Percentiles rank a stretch among this genome's conserved stretches.
Evolutionary conservation across 176 grass and related monocot species (phyloP).

Genomic region (Carex parvula): DNA sequence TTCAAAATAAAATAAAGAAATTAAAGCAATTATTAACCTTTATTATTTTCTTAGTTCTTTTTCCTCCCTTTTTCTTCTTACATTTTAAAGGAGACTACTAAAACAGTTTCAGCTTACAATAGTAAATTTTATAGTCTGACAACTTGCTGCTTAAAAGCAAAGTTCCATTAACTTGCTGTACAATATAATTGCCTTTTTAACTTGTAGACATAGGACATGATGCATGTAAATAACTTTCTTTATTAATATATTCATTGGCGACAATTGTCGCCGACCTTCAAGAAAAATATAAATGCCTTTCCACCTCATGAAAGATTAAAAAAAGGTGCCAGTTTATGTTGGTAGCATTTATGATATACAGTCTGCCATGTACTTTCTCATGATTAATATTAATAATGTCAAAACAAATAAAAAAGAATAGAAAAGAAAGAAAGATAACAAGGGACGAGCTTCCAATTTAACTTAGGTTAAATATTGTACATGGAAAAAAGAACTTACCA

Average conservation of each 20-base stretch:
- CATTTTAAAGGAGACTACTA: background rate
- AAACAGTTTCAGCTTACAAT: background rate
- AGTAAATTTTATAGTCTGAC: background rate
- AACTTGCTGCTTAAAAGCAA: background rate
- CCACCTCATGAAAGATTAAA: background rate
- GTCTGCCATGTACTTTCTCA: background rate
- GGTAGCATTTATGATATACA: background rate
- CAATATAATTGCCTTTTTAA: background rate
- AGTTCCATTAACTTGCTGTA: background rate
- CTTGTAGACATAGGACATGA: background rate
- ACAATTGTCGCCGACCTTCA: too few species aligned
- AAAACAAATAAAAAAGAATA: background rate
- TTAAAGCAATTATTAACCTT: background rate
- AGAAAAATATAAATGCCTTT: background rate
- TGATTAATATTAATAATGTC: background rate
- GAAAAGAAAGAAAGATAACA: background rate
- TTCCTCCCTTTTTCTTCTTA: background rate
- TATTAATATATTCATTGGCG: too few species aligned
- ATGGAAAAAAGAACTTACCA: constrained; percentile 46
- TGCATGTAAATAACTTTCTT: too few species aligned
- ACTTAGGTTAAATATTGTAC: background rate
- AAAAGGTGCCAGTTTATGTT: background rate
- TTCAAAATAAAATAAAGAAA: constrained; percentile 26
- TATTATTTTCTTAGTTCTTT: background rate
- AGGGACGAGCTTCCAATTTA: background rate